Conservation (phyloP, 2,329 filamentous ascomycete genomes). For the Dryadomyces quercus-mongolicae region DNA sequence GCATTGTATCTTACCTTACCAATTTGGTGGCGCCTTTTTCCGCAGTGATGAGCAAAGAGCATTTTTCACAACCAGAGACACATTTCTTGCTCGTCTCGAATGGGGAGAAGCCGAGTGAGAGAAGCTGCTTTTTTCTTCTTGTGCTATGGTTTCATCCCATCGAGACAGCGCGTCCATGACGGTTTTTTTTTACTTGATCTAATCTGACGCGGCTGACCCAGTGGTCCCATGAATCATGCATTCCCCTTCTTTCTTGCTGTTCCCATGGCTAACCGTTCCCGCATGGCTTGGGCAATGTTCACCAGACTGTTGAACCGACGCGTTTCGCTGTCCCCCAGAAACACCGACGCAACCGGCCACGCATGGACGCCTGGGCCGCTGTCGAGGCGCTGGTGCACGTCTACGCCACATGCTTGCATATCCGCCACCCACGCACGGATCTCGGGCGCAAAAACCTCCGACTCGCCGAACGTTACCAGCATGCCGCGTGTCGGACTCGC, state of each 20-base stretch:
- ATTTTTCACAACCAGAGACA: constrained; percentile 23
- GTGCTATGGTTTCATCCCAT: constrained; percentile 35
- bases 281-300: constrained; percentile 26
- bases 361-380: constrained; percentile 46
- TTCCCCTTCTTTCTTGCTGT: constrained; percentile 10
- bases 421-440: constrained; percentile 45
- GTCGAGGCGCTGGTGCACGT: constrained; percentile 21
- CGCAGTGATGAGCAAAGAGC: constrained; percentile 22
- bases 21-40: no score
- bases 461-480: constrained; percentile 58
- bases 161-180: constrained; percentile 26
- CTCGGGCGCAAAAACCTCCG: constrained; percentile 67
- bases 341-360: constrained; percentile 65
- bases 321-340: constrained; percentile 36
- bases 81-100: constrained; percentile 4
- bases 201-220: constrained; percentile 39
- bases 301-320: constrained; percentile 37
- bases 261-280: constrained; percentile 15
- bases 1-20: no score
- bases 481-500: constrained; percentile 57
- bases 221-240: background rate
- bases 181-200: constrained; percentile 43
- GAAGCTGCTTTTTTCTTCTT: constrained; percentile 1
- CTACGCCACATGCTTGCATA: constrained; percentile 7
- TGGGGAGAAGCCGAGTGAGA: constrained; percentile 33